Percentiles rank a stretch among this genome's conserved stretches.
Evolutionary conservation across 2,329 filamentous ascomycete genomes (phyloP).

Genomic region (Penicillium sp.): DNA sequence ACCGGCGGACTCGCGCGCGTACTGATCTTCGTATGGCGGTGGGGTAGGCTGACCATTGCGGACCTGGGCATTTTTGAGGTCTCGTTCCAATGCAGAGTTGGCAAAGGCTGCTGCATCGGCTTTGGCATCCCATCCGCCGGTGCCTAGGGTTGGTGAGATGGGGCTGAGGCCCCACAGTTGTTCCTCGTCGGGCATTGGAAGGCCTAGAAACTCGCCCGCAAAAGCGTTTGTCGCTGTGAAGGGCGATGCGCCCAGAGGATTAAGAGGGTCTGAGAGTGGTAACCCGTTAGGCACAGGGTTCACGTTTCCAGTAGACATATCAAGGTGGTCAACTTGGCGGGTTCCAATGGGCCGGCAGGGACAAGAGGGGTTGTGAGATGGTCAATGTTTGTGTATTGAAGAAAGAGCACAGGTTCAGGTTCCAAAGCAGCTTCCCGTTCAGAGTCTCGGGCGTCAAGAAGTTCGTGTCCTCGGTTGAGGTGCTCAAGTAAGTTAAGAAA

Average conservation of each 20-base stretch:
- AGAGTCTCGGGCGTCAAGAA: conserved; percentile 12
- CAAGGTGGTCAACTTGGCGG: neutral
- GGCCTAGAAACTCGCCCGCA: conserved; percentile 28
- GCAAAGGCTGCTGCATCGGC: conserved; percentile 25
- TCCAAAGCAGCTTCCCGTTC: neutral
- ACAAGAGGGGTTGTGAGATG: neutral
- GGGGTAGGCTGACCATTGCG: conserved; percentile 41
- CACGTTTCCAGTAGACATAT: conserved; percentile 18
- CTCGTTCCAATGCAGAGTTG: conserved; percentile 29
- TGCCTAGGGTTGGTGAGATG: conserved; percentile 26
- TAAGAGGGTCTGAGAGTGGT: conserved; percentile 5
- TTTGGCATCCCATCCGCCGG: conserved; percentile 25
- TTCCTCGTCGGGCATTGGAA: conserved; percentile 32
- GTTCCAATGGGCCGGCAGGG: neutral
- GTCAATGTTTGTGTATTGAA: neutral
- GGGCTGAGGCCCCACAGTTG: conserved; percentile 33
- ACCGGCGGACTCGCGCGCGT: conserved; percentile 14
- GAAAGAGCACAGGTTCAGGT: neutral
- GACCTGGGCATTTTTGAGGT: conserved; percentile 37
- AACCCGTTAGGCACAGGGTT: conserved; percentile 13
- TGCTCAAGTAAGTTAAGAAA: neutral
- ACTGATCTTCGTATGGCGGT: conserved; percentile 33
- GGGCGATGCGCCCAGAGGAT: conserved; percentile 12
- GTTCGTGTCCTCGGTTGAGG: neutral
- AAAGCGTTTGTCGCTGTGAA: conserved; percentile 22